A percentile compares a stretch with the other conserved stretches of the same genome.
Conservation (phyloP, 371 early-diverging fungal species). For the Mucor racemosus region DNA sequence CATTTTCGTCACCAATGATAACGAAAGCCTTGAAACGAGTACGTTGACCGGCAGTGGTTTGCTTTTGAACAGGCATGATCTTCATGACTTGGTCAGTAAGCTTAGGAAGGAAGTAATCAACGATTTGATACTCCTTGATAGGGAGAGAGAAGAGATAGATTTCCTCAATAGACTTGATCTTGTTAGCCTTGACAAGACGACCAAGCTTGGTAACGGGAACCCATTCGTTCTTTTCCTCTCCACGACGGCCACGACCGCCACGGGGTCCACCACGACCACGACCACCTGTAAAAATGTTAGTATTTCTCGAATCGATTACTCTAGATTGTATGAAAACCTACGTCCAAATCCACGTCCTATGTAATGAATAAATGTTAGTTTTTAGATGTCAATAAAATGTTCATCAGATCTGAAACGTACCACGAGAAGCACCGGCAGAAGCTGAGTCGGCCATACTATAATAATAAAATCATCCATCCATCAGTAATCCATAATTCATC, state of each 20-base stretch:
- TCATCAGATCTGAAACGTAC: conserved; percentile 33
- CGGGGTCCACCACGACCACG: conserved; percentile 47
- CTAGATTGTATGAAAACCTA: neutral
- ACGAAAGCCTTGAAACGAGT: conserved; percentile 99
- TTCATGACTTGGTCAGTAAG: conserved; percentile 99
- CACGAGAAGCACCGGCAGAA: conserved; percentile 76
- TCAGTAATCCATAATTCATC: conserved; percentile 13
- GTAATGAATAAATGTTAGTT: too few relatives aligned
- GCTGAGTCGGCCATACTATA: conserved; percentile 74
- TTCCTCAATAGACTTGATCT: conserved; percentile 93
- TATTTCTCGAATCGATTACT: too few relatives aligned
- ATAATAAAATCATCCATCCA: conserved; percentile 22
- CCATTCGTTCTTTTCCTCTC: conserved; percentile 91
- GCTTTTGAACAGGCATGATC: conserved; percentile 99
- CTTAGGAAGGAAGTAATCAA: conserved; percentile 95
- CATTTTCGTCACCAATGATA: conserved; percentile 97
- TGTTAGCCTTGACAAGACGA: conserved; percentile 94
- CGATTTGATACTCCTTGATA: conserved; percentile 99
- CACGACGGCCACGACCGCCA: conserved; percentile 76
- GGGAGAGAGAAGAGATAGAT: conserved; percentile 98
- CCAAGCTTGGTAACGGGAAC: conserved; percentile 97
- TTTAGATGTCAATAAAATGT: too few relatives aligned
- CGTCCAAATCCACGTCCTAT: conserved; percentile 83
- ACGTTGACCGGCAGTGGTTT: conserved; percentile 99
- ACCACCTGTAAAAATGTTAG: conserved; percentile 33